Percentiles rank a stretch among this genome's conserved stretches.
phyloP scores from a whole-genome alignment of 2,329 filamentous ascomycete species.

The Hymenoscyphus occultus region DNA sequence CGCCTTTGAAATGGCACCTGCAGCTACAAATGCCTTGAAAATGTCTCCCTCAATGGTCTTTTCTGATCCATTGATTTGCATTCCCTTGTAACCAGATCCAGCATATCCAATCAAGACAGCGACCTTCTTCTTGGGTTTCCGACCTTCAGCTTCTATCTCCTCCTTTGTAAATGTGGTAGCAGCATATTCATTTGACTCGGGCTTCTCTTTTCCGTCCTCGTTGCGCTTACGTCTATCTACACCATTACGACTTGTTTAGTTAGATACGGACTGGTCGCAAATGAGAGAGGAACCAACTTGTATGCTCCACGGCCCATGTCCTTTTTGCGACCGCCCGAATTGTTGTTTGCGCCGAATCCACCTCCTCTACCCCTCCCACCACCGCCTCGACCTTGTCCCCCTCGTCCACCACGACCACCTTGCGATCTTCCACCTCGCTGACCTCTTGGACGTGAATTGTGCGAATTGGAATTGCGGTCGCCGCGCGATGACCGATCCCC shows the following conservation, averaged over 20 bases:
- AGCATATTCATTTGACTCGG: conserved; percentile 34
- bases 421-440: conserved; percentile 14
- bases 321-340: conserved; percentile 53
- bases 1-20: conserved; percentile 91
- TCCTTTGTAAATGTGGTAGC: conserved; percentile 61
- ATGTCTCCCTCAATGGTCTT: conserved; percentile 96
- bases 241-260: conserved; percentile 49
- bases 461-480: conserved; percentile 16
- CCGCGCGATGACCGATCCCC: conserved; percentile 12
- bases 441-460: conserved; percentile 9
- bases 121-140: conserved; percentile 92
- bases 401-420: conserved; percentile 21
- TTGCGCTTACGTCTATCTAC: conserved; percentile 52
- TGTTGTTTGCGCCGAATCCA: conserved; percentile 39
- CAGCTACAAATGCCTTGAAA: conserved; percentile 85
- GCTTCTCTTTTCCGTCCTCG: conserved; percentile 50
- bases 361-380: conserved; percentile 37
- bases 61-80: conserved; percentile 81
- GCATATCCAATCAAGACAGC: conserved; percentile 95
- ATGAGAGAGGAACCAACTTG: conserved; percentile 47
- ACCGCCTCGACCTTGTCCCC: conserved; percentile 13
- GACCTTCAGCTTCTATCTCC: conserved; percentile 83
- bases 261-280: conserved; percentile 39
- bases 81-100: conserved; percentile 93
- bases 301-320: conserved; percentile 66